Evolutionary conservation across 495 filamentous ascomycete genomes (phyloP).

Genomic region (Aspergillus bertholletiae): DNA sequence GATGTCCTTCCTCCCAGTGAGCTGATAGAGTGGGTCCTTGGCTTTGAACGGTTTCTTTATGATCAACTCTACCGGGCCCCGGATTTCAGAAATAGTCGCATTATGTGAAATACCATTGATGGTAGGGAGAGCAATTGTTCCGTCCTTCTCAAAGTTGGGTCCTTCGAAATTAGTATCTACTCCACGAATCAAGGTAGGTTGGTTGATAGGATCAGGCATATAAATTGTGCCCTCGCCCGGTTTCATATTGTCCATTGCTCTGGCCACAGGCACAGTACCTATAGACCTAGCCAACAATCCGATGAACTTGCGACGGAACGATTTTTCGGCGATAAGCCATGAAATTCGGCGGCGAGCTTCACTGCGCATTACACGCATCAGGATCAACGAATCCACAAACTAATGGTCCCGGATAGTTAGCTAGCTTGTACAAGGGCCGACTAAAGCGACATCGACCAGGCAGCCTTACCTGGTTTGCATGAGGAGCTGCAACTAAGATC

Average conservation of each 20-base stretch:
- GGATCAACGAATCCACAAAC: constrained; percentile 93
- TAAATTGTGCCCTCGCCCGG: constrained; percentile 78
- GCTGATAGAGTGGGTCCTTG: constrained; percentile 62
- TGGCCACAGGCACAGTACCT: constrained; percentile 82
- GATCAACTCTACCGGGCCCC: constrained; percentile 74
- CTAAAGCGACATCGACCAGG: not conserved
- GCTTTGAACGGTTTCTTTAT: constrained; percentile 84
- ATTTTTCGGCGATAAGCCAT: constrained; percentile 92
- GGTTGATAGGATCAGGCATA: constrained; percentile 80
- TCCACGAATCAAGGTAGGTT: constrained; percentile 82
- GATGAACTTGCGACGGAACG: constrained; percentile 82
- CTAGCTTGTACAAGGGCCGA: not conserved
- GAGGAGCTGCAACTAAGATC: constrained; percentile 96
- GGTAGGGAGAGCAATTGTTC: constrained; percentile 80
- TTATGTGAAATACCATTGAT: constrained; percentile 75
- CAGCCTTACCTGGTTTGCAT: constrained; percentile 84
- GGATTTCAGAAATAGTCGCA: constrained; percentile 74
- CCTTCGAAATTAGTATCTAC: constrained; percentile 81
- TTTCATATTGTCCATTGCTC: constrained; percentile 85
- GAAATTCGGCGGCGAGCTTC: constrained; percentile 86
- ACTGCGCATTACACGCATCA: constrained; percentile 81
- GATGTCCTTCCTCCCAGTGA: constrained; percentile 72
- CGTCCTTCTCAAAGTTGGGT: constrained; percentile 68
- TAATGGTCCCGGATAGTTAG: constrained; percentile 24
- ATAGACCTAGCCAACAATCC: constrained; percentile 74